A percentile compares a stretch with the other conserved stretches of the same genome.
phyloP scores from a whole-genome alignment of 345 rosid genomes.

The Melaleuca quinquenervia region DNA sequence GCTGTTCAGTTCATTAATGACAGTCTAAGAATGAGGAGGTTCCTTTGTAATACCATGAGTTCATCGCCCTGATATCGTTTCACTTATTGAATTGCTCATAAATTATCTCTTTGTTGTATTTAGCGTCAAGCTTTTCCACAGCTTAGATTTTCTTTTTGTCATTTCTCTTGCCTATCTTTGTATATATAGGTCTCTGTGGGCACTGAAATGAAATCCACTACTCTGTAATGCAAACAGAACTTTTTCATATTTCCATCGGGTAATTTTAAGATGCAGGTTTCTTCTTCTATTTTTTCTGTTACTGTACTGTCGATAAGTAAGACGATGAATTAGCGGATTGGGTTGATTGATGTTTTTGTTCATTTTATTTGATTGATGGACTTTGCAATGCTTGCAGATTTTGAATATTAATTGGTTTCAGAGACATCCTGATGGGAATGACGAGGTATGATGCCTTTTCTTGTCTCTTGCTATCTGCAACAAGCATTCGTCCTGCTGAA shows the following conservation, averaged over 20 bases:
- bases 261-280: background rate
- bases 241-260: background rate
- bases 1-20: background rate
- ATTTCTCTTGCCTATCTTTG: background rate
- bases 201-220: background rate
- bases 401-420: slow-evolving; percentile 79
- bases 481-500: background rate
- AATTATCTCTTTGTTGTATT: background rate
- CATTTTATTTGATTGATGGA: background rate
- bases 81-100: background rate
- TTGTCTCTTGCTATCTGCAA: background rate
- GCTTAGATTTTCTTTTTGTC: background rate
- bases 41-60: background rate
- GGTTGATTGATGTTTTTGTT: background rate
- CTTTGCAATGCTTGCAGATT: slow-evolving; percentile 13
- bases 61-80: background rate
- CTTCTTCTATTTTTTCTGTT: background rate
- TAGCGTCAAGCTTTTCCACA: background rate
- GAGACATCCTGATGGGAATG: slow-evolving; percentile 82
- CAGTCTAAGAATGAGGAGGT: background rate
- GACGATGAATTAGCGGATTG: background rate
- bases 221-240: background rate
- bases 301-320: background rate
- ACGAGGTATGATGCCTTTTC: slow-evolving; percentile 44
- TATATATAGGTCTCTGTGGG: background rate